A percentile compares a stretch with the other conserved stretches of the same genome.
Evolutionary conservation across 768 basidiomycete genomes (phyloP).

Genomic region (Russula compacta): DNA sequence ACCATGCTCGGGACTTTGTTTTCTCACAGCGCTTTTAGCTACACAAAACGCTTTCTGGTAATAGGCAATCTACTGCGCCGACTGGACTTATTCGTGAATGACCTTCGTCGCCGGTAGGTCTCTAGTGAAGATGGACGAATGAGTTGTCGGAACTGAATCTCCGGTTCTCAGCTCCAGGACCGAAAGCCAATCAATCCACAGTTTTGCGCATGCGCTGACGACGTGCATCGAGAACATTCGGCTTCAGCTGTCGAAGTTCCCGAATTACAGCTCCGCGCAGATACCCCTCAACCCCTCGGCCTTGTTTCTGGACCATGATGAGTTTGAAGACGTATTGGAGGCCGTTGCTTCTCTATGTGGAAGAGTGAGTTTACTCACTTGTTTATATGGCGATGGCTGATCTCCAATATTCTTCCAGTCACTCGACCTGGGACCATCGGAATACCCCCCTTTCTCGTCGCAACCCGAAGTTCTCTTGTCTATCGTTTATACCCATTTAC

Average conservation of each 20-base stretch:
- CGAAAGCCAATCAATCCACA: constrained; percentile 22
- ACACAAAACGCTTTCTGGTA: constrained; percentile 51
- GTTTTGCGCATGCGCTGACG: constrained; percentile 25
- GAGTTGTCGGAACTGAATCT: neutral
- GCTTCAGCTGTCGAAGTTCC: constrained; percentile 11
- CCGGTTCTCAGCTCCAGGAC: neutral
- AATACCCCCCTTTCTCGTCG: constrained; percentile 18
- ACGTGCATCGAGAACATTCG: constrained; percentile 24
- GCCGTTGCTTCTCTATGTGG: constrained; percentile 51
- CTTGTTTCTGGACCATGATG: constrained; percentile 23
- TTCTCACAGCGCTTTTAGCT: constrained; percentile 29
- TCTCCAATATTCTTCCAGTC: constrained; percentile 7
- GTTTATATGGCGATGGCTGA: neutral
- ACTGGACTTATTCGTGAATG: constrained; percentile 44
- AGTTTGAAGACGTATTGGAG: constrained; percentile 21
- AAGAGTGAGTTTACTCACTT: constrained; percentile 36
- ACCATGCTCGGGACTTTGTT: neutral
- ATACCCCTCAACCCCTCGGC: constrained; percentile 15
- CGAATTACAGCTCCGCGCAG: neutral
- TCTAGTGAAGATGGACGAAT: neutral
- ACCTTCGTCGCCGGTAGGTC: constrained; percentile 42
- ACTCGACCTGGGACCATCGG: constrained; percentile 7
- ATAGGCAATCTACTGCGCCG: constrained; percentile 64
- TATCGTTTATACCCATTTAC: constrained; percentile 48
- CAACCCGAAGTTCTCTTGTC: constrained; percentile 46